Conservation (phyloP, 2,329 filamentous ascomycete species). For the Fusarium nodosum region DNA sequence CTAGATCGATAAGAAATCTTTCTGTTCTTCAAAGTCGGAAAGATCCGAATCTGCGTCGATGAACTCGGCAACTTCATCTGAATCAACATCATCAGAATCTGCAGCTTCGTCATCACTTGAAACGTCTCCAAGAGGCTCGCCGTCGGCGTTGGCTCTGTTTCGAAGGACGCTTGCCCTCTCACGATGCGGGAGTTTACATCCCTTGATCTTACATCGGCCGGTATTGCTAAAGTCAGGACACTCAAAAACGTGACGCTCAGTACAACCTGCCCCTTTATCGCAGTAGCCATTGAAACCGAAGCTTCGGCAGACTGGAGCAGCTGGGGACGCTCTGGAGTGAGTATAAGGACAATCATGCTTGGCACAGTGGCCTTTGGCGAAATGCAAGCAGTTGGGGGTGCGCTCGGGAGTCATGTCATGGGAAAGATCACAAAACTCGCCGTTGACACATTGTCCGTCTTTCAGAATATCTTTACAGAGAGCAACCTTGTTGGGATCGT, state of each 20-base stretch:
- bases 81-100: slow-evolving; percentile 84
- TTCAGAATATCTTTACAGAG: slow-evolving; percentile 90
- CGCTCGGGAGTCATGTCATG: slow-evolving; percentile 88
- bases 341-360: slow-evolving; percentile 89
- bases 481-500: slow-evolving; percentile 88
- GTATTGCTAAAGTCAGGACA: slow-evolving; percentile 96
- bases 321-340: slow-evolving; percentile 82
- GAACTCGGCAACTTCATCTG: slow-evolving; percentile 78
- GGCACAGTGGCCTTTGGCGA: slow-evolving; percentile 88
- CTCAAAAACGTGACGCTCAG: slow-evolving; percentile 89
- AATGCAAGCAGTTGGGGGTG: slow-evolving; percentile 90
- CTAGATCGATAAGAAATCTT: slow-evolving; percentile 69
- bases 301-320: slow-evolving; percentile 82
- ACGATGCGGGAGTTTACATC: slow-evolving; percentile 88
- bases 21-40: slow-evolving; percentile 68
- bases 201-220: slow-evolving; percentile 82
- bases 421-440: slow-evolving; percentile 88
- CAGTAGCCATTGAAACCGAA: slow-evolving; percentile 94
- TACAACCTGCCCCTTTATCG: slow-evolving; percentile 81
- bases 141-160: slow-evolving; percentile 71
- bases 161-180: slow-evolving; percentile 86
- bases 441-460: slow-evolving; percentile 81
- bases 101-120: slow-evolving; percentile 83
- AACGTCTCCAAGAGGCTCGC: slow-evolving; percentile 74
- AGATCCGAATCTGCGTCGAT: slow-evolving; percentile 68